These are phyloP conservation scores for Sphaceloma murrayae DNA, from an alignment of 2,329 filamentous ascomycete genomes.

Conservation along the genomic window DNA sequence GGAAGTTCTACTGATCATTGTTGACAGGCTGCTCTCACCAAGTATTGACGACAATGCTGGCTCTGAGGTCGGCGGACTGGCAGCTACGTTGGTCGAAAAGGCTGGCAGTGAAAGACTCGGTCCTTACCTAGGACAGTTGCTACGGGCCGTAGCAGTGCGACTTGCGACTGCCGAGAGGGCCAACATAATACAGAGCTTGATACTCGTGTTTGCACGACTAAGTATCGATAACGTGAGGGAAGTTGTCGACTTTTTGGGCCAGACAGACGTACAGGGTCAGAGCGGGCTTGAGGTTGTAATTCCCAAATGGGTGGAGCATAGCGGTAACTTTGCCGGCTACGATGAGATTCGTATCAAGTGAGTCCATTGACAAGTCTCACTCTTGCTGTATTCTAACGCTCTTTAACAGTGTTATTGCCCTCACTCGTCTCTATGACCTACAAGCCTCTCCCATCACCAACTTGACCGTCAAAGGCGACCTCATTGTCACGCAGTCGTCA, in stretches of 20 bases:
- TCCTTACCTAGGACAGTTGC: constrained; percentile 76
- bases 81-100: constrained; percentile 90
- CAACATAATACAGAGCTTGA: constrained; percentile 88
- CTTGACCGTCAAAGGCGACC: constrained; percentile 81
- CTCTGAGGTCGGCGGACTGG: constrained; percentile 89
- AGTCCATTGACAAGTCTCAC: too few relatives aligned
- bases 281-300: constrained; percentile 84
- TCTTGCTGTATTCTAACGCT: too few relatives aligned
- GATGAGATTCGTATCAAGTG: constrained; percentile 96
- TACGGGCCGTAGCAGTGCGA: constrained; percentile 78
- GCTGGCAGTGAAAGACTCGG: constrained; percentile 85
- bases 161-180: constrained; percentile 74
- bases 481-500: constrained; percentile 69
- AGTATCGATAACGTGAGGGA: constrained; percentile 77
- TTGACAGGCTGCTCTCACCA: constrained; percentile 78
- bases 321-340: constrained; percentile 93
- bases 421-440: constrained; percentile 82
- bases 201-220: constrained; percentile 86
- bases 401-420: constrained; percentile 81
- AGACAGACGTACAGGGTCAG: constrained; percentile 56
- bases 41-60: constrained; percentile 85
- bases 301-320: constrained; percentile 94
- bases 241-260: constrained; percentile 82
- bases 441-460: constrained; percentile 70
- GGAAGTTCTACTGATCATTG: constrained; percentile 81